Evolutionary conservation across 2,329 filamentous ascomycete genomes (phyloP).

Genomic region (Penicillium sp.): DNA sequence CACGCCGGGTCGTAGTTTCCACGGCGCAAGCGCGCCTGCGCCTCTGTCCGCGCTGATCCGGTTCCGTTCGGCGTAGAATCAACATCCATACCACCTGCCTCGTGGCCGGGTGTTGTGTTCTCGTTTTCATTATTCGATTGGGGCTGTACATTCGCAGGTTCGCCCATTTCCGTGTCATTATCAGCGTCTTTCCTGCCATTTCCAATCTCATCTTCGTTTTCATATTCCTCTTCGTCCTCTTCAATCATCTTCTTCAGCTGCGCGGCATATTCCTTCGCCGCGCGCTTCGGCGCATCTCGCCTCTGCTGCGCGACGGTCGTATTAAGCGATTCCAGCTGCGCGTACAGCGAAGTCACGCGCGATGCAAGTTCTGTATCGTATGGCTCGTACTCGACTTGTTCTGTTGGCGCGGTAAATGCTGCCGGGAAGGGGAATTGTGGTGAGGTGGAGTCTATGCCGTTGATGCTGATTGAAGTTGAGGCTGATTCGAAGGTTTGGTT

Average conservation of each 20-base stretch:
- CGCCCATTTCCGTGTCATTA: constrained; percentile 23
- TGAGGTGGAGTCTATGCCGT: constrained; percentile 38
- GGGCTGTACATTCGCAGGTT: constrained; percentile 7
- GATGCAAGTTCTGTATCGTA: constrained; percentile 39
- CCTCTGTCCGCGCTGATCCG: neutral
- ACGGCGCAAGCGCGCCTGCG: neutral
- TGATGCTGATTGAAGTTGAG: constrained; percentile 40
- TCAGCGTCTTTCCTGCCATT: constrained; percentile 33
- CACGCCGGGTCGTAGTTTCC: constrained; percentile 17
- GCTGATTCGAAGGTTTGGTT: constrained; percentile 38
- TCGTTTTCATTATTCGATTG: neutral
- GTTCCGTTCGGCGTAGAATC: constrained; percentile 17
- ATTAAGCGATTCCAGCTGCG: constrained; percentile 41
- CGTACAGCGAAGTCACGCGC: constrained; percentile 39
- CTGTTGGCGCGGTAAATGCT: constrained; percentile 29
- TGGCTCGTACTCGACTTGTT: constrained; percentile 42
- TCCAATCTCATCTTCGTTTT: constrained; percentile 50
- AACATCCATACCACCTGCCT: constrained; percentile 23
- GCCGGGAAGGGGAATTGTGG: constrained; percentile 27
- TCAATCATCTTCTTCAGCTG: constrained; percentile 29
- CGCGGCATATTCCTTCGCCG: constrained; percentile 34
- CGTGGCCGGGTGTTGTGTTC: neutral
- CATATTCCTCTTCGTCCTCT: constrained; percentile 40
- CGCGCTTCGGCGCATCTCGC: constrained; percentile 37
- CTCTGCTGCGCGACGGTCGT: constrained; percentile 41